Conservation (phyloP, 495 filamentous ascomycete species). For the Neurospora tetraspora region DNA sequence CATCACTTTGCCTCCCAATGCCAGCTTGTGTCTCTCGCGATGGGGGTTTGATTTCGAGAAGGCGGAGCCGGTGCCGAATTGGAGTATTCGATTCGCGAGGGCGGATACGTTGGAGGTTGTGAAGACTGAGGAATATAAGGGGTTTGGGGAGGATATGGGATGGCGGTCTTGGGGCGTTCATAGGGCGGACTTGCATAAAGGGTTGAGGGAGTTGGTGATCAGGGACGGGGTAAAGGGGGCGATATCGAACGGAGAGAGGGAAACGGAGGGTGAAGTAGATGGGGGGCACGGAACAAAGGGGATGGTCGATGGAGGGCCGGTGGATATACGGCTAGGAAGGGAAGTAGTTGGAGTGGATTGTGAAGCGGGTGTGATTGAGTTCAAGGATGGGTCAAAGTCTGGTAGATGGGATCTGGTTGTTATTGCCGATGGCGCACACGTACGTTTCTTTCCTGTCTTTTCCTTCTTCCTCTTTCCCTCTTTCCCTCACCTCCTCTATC, state of each 20-base stretch:
- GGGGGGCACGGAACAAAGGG: neutral
- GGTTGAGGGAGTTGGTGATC: slow-evolving; percentile 33
- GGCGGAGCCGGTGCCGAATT: slow-evolving; percentile 19
- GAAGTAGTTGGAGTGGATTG: slow-evolving; percentile 17
- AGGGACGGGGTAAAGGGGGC: slow-evolving; percentile 7
- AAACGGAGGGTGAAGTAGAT: neutral
- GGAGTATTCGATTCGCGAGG: slow-evolving; percentile 19
- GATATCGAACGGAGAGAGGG: neutral
- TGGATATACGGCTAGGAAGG: slow-evolving; percentile 21
- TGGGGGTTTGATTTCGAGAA: slow-evolving; percentile 37
- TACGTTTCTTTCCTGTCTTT: neutral
- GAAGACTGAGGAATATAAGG: slow-evolving; percentile 17
- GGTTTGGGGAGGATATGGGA: slow-evolving; percentile 17
- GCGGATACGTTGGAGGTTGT: slow-evolving; percentile 19
- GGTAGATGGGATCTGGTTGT: slow-evolving; percentile 14
- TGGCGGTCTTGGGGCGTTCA: slow-evolving; percentile 31
- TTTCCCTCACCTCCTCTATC: neutral
- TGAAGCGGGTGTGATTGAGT: slow-evolving; percentile 9
- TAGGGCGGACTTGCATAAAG: slow-evolving; percentile 46
- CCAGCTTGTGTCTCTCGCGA: slow-evolving; percentile 28
- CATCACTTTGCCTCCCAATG: slow-evolving; percentile 43
- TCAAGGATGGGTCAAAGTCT: slow-evolving; percentile 10
- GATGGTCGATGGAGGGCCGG: slow-evolving; percentile 11
- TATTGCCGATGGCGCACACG: slow-evolving; percentile 24
- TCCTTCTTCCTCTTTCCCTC: neutral